phyloP scores from a whole-genome alignment of 1,284 basidiomycete species.

The Xerocomus amazonicus region DNA sequence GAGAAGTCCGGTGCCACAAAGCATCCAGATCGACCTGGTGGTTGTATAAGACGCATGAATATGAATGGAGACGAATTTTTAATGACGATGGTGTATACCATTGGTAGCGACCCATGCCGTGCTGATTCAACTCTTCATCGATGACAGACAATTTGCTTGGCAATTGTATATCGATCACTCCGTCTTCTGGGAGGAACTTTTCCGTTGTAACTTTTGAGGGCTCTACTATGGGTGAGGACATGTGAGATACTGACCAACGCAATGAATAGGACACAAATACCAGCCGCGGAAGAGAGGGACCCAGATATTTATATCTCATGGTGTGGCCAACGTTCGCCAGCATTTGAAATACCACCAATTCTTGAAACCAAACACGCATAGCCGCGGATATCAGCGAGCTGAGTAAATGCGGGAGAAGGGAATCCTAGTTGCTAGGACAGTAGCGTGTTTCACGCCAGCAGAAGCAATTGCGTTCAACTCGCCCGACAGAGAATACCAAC shows the following conservation, averaged over 20 bases:
- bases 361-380: not conserved
- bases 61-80: not conserved
- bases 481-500: too few species aligned
- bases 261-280: not conserved
- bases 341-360: not conserved
- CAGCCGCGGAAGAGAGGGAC: not conserved
- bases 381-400: too few species aligned
- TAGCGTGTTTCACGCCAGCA: too few species aligned
- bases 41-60: not conserved
- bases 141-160: conserved; percentile 14
- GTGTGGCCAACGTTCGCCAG: not conserved
- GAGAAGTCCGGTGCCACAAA: conserved; percentile 14
- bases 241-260: not conserved
- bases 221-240: not conserved
- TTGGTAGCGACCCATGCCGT: conserved; percentile 19
- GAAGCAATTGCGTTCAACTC: too few species aligned
- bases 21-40: conserved; percentile 17
- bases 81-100: conserved; percentile 4
- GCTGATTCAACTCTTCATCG: conserved; percentile 12
- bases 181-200: not conserved
- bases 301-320: not conserved
- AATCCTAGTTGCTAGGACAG: too few species aligned
- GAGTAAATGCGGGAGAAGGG: too few species aligned
- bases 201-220: not conserved
- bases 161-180: not conserved